phyloP scores from a whole-genome alignment of 306 rosid species.

The Canavalia ensiformis region DNA sequence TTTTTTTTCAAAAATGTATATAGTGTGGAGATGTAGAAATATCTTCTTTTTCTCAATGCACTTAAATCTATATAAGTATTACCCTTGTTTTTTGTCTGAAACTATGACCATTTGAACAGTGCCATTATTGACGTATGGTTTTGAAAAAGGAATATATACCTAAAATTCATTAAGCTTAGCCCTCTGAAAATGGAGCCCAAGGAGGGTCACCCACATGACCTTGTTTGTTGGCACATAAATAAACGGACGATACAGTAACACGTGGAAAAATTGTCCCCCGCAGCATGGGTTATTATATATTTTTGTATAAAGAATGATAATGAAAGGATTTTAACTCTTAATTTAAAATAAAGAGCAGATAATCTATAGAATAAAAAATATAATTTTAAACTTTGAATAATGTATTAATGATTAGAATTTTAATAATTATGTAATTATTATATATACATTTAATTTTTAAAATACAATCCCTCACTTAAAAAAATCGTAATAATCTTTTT shows the following conservation, averaged over 20 bases:
- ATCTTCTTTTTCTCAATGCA: neutral
- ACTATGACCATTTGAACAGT: constrained; percentile 21
- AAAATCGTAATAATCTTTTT: no score
- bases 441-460: no score
- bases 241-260: constrained; percentile 46
- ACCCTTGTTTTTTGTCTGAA: neutral
- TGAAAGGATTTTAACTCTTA: no score
- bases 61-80: neutral
- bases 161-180: constrained; percentile 3
- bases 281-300: neutral
- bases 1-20: no score
- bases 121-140: constrained; percentile 20
- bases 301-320: no score
- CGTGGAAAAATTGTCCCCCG: constrained; percentile 42
- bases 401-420: no score
- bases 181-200: neutral
- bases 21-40: no score
- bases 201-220: constrained; percentile 51
- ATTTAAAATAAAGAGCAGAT: no score
- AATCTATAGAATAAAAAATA: no score
- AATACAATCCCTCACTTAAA: no score
- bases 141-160: constrained; percentile 26
- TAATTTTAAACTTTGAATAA: no score
- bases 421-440: no score
- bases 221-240: constrained; percentile 35